Percentiles rank a stretch among this genome's conserved stretches.
These are phyloP conservation scores for Geopyxis carbonaria DNA, from an alignment of 495 filamentous ascomycete genomes.

Conservation along the genomic window DNA sequence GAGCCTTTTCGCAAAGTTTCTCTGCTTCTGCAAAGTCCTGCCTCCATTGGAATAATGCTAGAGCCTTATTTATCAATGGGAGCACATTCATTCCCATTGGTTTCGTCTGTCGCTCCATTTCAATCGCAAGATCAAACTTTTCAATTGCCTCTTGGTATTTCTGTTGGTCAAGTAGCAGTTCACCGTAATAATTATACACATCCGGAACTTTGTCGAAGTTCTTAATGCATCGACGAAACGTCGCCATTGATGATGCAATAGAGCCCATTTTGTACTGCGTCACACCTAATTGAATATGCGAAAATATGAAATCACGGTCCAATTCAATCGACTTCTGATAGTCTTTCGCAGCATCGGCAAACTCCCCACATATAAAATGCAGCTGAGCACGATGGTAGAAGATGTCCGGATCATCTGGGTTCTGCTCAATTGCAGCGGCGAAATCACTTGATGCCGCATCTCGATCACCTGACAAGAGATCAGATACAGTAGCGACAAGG, in stretches of 20 bases:
- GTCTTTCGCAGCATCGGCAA: slow-evolving; percentile 84
- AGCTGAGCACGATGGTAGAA: slow-evolving; percentile 98
- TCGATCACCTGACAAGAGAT: slow-evolving; percentile 47
- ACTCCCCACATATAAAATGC: slow-evolving; percentile 92
- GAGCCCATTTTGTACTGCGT: slow-evolving; percentile 99
- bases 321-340: slow-evolving; percentile 99
- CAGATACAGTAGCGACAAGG: background rate
- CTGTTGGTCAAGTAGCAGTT: slow-evolving; percentile 91
- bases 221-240: slow-evolving; percentile 93
- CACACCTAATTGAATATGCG: slow-evolving; percentile 96
- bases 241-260: slow-evolving; percentile 93
- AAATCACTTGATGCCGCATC: slow-evolving; percentile 81
- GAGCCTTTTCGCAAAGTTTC: slow-evolving; percentile 87
- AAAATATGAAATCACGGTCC: slow-evolving; percentile 91
- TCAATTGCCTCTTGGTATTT: slow-evolving; percentile 91
- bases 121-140: slow-evolving; percentile 93
- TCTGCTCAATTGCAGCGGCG: slow-evolving; percentile 64
- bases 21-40: slow-evolving; percentile 88
- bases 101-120: slow-evolving; percentile 91
- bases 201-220: slow-evolving; percentile 93
- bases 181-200: slow-evolving; percentile 99
- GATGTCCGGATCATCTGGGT: slow-evolving; percentile 84
- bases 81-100: slow-evolving; percentile 92
- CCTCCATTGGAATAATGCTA: slow-evolving; percentile 96
- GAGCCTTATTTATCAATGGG: slow-evolving; percentile 94